phyloP scores from a whole-genome alignment of 2,329 filamentous ascomycete species.

The Colletotrichum destructivum region DNA sequence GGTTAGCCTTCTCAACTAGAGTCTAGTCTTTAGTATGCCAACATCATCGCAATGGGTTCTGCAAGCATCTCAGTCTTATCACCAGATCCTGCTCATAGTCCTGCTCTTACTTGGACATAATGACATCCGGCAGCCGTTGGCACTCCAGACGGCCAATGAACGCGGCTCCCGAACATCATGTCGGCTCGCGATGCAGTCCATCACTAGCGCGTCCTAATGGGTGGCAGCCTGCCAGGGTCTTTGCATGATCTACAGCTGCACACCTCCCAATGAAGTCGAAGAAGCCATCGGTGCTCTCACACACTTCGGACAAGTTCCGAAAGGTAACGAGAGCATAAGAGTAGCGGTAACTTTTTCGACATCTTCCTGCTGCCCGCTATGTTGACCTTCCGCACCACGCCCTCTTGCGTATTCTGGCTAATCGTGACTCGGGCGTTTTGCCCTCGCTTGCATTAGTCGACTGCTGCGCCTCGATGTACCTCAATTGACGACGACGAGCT shows the following conservation, averaged over 20 bases:
- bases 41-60: too few species aligned
- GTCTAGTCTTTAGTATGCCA: background rate
- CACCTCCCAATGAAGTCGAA: background rate
- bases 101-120: too few species aligned
- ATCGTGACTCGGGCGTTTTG: background rate
- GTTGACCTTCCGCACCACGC: background rate
- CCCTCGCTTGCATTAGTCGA: background rate
- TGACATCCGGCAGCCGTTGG: background rate
- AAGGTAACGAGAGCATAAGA: background rate
- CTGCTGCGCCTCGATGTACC: background rate
- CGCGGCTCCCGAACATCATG: background rate
- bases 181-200: background rate
- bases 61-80: too few species aligned
- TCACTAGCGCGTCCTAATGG: constrained; percentile 2
- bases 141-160: background rate
- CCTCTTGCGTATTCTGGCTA: too few species aligned
- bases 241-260: constrained; percentile 1
- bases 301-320: constrained; percentile 24
- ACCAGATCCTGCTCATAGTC: too few species aligned
- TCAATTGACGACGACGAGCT: background rate
- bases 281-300: background rate
- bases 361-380: background rate
- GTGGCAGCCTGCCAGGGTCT: background rate
- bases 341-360: background rate
- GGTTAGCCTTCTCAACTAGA: too few species aligned